Base-by-base conservation (phyloP, 2,329 filamentous ascomycete genomes). In the Huntiella moniliformis region DNA sequence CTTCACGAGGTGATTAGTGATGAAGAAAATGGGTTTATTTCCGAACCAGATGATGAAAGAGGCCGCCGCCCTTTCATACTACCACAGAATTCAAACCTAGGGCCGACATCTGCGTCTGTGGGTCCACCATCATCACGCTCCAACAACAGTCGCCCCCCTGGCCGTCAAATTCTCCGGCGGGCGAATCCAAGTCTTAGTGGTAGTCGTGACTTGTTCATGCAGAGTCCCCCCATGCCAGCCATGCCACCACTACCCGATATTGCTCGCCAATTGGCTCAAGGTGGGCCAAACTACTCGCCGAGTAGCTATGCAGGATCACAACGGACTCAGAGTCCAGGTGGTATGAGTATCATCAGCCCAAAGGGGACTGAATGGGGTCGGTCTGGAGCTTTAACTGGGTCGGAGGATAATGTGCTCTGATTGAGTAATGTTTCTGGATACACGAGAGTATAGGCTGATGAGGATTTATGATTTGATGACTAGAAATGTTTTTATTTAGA, bases 1-100 rank as follows among this genome's bases (percentile, higher is more conserved):
- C 41, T 43, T 35, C 40, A 28, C 34, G 75, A 82, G 10, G 69
- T 82, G 42, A 66, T 77, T 2, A 84, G 80, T 0, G 81, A 92
- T 48, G 85, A 93, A 48, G 86, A 94, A 53, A 67, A 71, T 38
- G 82, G 82, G 44, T 70, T 81, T 0, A 79, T 88, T 53, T 93
- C 84, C 0, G 88, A 95, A 52, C 77, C 77, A 11, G 82, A 86
- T 58, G 65, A 77, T 54, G 65, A 77, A 59, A 52, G 68, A 7
- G 40, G 40, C 3, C 40, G 40, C 18, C 28, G 40, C 7, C 40
- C 40, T 2, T 57, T 15, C 51, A 55, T 32, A 53, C 55, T 55
- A 56, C 38, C 53, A 62, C 35, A 62, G 61, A 12, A 56, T 59
- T 13, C 64, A 63, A n/a, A 42, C 17, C 33, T 40, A 15, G 32